Evolutionary conservation across 129 eudicot genomes (phyloP).

Genomic region (Chrysanthemum makinoi): DNA sequence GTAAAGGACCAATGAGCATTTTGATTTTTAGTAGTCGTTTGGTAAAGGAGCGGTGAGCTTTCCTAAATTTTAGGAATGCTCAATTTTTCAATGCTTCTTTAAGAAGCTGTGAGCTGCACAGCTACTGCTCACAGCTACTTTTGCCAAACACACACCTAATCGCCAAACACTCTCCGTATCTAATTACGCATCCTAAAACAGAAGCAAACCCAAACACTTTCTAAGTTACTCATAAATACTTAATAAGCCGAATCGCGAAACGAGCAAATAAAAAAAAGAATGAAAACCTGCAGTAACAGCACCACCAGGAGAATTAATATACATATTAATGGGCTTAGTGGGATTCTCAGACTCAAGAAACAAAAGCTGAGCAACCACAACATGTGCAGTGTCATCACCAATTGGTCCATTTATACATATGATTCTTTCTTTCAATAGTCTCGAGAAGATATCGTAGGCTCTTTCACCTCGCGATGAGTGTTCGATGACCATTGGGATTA

Average conservation of each 20-base stretch:
- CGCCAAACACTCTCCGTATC: no score
- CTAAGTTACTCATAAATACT: no score
- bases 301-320: conserved; percentile 94
- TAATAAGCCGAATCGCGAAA: not conserved
- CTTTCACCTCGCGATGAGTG: conserved; percentile 91
- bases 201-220: not conserved
- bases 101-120: no score
- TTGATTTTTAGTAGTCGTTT: no score
- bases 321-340: conserved; percentile 83
- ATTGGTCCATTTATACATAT: conserved; percentile 87
- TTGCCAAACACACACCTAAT: no score
- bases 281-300: conserved; percentile 75
- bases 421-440: conserved; percentile 79
- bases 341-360: conserved; percentile 93
- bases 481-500: conserved; percentile 93
- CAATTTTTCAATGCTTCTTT: no score
- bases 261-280: not conserved
- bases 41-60: no score
- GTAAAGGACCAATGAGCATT: no score
- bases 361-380: conserved; percentile 93
- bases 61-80: no score
- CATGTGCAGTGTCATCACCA: conserved; percentile 78
- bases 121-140: no score
- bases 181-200: no score
- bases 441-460: conserved; percentile 94